These are phyloP conservation scores for Ceratocystis ficicola DNA, from an alignment of 2,329 filamentous ascomycete genomes.

Conservation along the genomic window DNA sequence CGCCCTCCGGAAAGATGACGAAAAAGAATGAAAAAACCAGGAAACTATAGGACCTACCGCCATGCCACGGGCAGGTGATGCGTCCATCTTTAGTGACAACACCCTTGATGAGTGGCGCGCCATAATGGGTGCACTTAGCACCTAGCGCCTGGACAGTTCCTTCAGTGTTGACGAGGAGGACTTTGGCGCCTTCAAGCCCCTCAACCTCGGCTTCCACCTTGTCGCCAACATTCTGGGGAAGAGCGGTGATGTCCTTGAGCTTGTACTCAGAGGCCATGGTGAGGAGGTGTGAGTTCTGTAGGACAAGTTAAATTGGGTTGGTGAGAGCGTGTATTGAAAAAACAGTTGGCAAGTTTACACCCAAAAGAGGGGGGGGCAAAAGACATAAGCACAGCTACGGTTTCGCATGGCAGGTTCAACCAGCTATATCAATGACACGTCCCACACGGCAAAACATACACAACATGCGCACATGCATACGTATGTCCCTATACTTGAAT, in stretches of 20 bases:
- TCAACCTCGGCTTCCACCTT: slow-evolving; percentile 88
- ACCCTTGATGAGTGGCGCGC: slow-evolving; percentile 76
- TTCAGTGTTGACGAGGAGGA: slow-evolving; percentile 69
- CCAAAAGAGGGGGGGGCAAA: not conserved
- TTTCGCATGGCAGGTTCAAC: not conserved
- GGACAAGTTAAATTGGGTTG: not conserved
- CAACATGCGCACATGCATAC: not conserved
- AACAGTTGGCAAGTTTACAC: not conserved
- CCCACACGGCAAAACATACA: not conserved
- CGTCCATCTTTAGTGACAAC: slow-evolving; percentile 71
- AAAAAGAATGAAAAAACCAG: not conserved
- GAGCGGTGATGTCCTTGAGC: slow-evolving; percentile 63
- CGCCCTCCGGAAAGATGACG: not conserved
- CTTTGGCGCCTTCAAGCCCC: slow-evolving; percentile 72
- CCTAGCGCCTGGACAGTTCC: slow-evolving; percentile 69
- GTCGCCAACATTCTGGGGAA: slow-evolving; percentile 50
- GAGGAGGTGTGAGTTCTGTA: not conserved
- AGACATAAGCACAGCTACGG: not conserved
- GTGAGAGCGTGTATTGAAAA: not conserved
- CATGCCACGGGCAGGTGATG: slow-evolving; percentile 92
- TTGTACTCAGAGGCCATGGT: slow-evolving; percentile 42
- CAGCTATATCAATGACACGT: not conserved
- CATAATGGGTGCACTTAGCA: slow-evolving; percentile 81
- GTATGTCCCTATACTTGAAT: not conserved
- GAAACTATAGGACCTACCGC: slow-evolving; percentile 45